Conservation (phyloP, 2,329 filamentous ascomycete species). For the Endoconidiophora laricicola region DNA sequence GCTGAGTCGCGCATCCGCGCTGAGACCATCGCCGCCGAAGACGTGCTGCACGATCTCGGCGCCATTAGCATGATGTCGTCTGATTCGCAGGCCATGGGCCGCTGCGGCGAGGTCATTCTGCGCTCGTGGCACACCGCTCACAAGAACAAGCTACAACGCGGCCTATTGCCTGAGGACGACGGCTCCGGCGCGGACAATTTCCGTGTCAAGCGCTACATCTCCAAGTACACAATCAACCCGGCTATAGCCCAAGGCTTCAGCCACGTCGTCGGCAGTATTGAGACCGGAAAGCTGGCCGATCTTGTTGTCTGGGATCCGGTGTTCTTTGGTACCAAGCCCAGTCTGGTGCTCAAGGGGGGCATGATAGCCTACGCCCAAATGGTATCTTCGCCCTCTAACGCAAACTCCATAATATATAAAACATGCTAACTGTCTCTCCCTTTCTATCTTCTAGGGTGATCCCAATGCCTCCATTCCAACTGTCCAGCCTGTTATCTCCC, state of each 20-base stretch:
- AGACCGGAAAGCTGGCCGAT: conserved; percentile 81
- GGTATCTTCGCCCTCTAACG: conserved; percentile 31
- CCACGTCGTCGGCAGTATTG: conserved; percentile 72
- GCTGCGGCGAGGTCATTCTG: conserved; percentile 82
- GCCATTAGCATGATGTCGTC: conserved; percentile 97
- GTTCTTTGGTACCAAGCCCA: conserved; percentile 78
- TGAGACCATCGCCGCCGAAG: conserved; percentile 92
- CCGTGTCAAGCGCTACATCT: conserved; percentile 79
- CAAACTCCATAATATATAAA: not conserved
- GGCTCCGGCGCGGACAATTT: conserved; percentile 75
- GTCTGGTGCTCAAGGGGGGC: conserved; percentile 68
- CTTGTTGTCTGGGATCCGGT: conserved; percentile 73
- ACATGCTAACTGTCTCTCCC: too few species aligned
- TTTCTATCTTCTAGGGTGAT: conserved; percentile 39
- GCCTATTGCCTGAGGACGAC: conserved; percentile 58
- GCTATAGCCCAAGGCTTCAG: conserved; percentile 80
- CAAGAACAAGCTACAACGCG: conserved; percentile 85
- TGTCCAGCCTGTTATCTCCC: conserved; percentile 65
- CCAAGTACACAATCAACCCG: conserved; percentile 93
- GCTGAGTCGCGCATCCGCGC: conserved; percentile 87
- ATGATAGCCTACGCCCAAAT: conserved; percentile 72
- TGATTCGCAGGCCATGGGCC: conserved; percentile 92
- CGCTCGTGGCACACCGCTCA: conserved; percentile 95
- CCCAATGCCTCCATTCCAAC: conserved; percentile 75
- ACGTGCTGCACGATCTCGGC: conserved; percentile 85